These are phyloP conservation scores for Melampsora americana DNA, from an alignment of 1,284 basidiomycete genomes.

Conservation along the genomic window DNA sequence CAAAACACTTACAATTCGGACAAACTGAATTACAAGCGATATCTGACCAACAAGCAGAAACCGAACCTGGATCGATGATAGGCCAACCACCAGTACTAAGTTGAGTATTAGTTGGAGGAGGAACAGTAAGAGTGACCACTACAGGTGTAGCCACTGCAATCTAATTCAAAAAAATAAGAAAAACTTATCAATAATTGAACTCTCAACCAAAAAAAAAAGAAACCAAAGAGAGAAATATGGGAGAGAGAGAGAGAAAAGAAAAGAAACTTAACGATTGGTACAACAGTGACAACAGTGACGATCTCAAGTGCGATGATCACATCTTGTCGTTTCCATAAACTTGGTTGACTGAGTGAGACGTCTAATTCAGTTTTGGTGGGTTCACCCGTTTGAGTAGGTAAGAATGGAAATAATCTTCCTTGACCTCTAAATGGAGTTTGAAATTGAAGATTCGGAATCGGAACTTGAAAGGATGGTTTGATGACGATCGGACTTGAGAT, in stretches of 20 bases:
- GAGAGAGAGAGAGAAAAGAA: background rate
- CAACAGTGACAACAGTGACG: constrained; percentile 20
- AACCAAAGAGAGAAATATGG: background rate
- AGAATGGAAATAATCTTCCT: no score
- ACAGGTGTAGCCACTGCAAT: constrained; percentile 23
- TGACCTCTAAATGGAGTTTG: no score
- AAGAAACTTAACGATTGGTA: constrained; percentile 17
- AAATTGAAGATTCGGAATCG: no score
- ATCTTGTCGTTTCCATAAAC: no score
- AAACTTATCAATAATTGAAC: background rate
- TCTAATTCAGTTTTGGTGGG: no score
- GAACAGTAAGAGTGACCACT: constrained; percentile 34
- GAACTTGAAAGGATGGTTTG: no score
- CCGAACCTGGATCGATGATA: constrained; percentile 34
- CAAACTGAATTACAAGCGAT: constrained; percentile 39
- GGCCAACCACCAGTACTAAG: constrained; percentile 30
- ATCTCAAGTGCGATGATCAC: constrained; percentile 29
- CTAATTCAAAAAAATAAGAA: background rate
- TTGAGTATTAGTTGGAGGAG: constrained; percentile 29
- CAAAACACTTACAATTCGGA: constrained; percentile 23
- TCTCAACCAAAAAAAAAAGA: no score
- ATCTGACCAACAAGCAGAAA: constrained; percentile 38
- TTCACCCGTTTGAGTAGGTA: no score
- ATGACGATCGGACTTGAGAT: no score
- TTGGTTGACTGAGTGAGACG: no score